Base-by-base conservation (phyloP, 768 basidiomycete species). In the Pleurotus tuber-regium region DNA sequence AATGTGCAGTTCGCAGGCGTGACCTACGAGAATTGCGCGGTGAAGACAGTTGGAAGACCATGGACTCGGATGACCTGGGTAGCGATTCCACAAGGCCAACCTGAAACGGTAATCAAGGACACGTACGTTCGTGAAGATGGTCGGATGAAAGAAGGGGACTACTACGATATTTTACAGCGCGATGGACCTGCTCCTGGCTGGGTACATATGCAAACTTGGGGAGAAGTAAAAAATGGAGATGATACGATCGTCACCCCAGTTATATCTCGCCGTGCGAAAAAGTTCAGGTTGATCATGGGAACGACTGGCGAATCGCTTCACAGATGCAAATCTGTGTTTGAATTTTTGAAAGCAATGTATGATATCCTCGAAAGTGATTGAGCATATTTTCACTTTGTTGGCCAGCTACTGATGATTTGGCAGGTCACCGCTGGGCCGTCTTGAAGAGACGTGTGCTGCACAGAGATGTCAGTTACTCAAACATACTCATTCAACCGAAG, bases 331-430 rank as follows among this genome's bases (percentile, higher is more conserved):
- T 39, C 5, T 18, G n/a, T 40, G 4, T 23, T 50, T n/a, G n/a
- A 24, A 5, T 50, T 50, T 40, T 16, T 50, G 4, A 50, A 40
- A n/a, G 49, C 40, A 4, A 39, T 50, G 49, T 50, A 50, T 21
- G 49, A 50, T 25, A 19, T 24, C 16, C 49, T 50, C 14, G 49
- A 50, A 50, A 36, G 49, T 50, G 11, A n/a, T n/a, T n/a, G n/a
- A n/a, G n/a, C n/a, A n/a, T n/a, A n/a, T n/a, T n/a, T n/a, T n/a
- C n/a, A n/a, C n/a, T n/a, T n/a, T n/a, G n/a, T n/a, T n/a, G n/a
- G n/a, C n/a, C n/a, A n/a, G n/a, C n/a, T n/a, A n/a, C n/a, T n/a
- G n/a, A n/a, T n/a, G n/a, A n/a, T n/a, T n/a, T n/a, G n/a, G n/a
- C n/a, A n/a, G n/a, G n/a, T n/a, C n/a, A n/a, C n/a, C n/a, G n/a